These are phyloP conservation scores for Leptomonas pyrrhocoris DNA, from an alignment of 208 protist genomes.

Conservation along the genomic window DNA sequence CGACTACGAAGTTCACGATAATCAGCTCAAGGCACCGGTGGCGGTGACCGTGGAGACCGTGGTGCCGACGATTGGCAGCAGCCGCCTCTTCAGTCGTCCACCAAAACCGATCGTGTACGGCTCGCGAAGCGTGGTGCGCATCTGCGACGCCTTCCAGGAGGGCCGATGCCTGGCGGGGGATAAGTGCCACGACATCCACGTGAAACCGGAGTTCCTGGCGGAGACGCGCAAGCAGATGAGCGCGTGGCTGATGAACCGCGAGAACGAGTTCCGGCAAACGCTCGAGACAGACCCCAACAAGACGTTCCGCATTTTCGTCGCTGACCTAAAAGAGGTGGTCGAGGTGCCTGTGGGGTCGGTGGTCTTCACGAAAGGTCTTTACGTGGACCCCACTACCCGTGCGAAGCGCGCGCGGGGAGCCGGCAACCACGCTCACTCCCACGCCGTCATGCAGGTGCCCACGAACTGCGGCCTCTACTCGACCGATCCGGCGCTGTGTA, in stretches of 20 bases:
- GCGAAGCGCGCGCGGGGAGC: conserved; percentile 53
- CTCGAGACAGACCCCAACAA: conserved; percentile 36
- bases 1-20: conserved; percentile 76
- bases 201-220: conserved; percentile 55
- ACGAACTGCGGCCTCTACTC: conserved; percentile 83
- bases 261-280: conserved; percentile 68
- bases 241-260: conserved; percentile 54
- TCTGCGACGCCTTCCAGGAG: conserved; percentile 72
- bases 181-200: conserved; percentile 67
- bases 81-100: conserved; percentile 52
- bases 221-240: conserved; percentile 57
- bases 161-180: conserved; percentile 47
- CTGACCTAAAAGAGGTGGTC: conserved; percentile 83
- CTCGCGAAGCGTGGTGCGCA: conserved; percentile 46
- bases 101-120: conserved; percentile 41
- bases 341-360: conserved; percentile 67
- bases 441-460: conserved; percentile 65
- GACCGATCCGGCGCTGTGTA: conserved; percentile 71
- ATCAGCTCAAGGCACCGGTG: conserved; percentile 71
- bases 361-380: conserved; percentile 79
- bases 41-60: conserved; percentile 48
- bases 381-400: conserved; percentile 68
- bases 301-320: conserved; percentile 76
- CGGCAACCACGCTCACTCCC: conserved; percentile 39
- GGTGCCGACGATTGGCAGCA: conserved; percentile 56